phyloP scores from a whole-genome alignment of 345 rosid species.

The Citrus inodora region DNA sequence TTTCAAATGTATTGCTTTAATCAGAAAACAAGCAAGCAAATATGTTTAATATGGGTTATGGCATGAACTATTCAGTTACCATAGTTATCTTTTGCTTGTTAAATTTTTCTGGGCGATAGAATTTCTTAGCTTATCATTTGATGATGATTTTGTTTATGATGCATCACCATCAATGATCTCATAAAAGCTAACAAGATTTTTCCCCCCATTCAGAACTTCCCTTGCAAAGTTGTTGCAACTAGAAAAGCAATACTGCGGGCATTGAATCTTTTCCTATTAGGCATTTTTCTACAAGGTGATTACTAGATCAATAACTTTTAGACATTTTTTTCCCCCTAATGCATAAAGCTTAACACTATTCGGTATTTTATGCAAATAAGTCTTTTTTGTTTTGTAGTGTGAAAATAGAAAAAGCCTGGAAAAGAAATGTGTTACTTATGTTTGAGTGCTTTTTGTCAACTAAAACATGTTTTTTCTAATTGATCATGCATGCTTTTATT shows the following conservation, averaged over 20 bases:
- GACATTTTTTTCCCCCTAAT: neutral
- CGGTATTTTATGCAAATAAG: neutral
- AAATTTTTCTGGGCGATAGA: neutral
- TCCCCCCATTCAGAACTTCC: constrained; percentile 39
- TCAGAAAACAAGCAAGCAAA: neutral
- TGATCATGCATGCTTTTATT: neutral
- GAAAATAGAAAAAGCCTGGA: neutral
- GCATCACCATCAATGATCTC: neutral
- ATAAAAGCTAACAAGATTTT: neutral
- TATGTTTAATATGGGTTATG: neutral
- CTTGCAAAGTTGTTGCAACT: constrained; percentile 55
- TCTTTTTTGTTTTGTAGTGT: neutral
- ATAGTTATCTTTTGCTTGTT: neutral
- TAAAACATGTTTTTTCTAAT: neutral
- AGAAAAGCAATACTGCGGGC: constrained; percentile 60
- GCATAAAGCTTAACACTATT: neutral
- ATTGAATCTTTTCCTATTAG: constrained; percentile 54
- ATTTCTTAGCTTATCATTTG: neutral
- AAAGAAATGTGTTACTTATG: neutral
- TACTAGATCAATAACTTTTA: neutral
- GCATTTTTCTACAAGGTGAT: constrained; percentile 83
- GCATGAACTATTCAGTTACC: neutral
- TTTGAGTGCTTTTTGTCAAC: neutral
- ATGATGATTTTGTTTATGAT: neutral
- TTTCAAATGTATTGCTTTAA: neutral